Conservation (phyloP, 345 rosid species). For the Eucalyptus camaldulensis region DNA sequence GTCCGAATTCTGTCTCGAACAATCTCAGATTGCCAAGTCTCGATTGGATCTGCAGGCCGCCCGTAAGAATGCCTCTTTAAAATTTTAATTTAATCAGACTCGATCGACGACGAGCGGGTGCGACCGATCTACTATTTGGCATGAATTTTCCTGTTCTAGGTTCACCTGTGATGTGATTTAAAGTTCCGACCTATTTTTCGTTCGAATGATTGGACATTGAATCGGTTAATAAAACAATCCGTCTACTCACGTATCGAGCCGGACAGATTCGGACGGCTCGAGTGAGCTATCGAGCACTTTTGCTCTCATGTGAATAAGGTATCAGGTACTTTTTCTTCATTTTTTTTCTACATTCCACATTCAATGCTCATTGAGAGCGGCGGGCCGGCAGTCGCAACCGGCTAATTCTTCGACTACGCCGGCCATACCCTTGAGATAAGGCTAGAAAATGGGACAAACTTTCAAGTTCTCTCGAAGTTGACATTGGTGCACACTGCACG, state of each 20-base stretch:
- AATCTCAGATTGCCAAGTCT: not conserved
- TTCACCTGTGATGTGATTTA: not conserved
- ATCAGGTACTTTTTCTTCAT: not conserved
- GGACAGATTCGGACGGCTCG: not conserved
- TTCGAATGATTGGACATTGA: not conserved
- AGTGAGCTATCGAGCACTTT: not conserved
- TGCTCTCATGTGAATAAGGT: not conserved
- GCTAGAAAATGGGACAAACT: not conserved
- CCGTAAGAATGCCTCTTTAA: not conserved
- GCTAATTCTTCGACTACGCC: not conserved
- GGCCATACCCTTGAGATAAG: not conserved
- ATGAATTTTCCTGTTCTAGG: not conserved
- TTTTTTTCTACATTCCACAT: too few relatives aligned
- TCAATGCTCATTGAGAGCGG: not conserved
- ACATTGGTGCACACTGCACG: not conserved
- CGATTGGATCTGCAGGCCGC: not conserved
- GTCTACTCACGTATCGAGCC: rapidly evolving
- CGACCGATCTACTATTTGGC: not conserved
- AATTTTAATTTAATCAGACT: not conserved
- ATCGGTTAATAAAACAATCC: not conserved
- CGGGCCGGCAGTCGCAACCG: not conserved
- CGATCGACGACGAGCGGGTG: not conserved
- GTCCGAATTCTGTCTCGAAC: not conserved
- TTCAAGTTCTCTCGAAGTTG: not conserved
- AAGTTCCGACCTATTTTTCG: not conserved